Conservation (phyloP, 2,329 filamentous ascomycete genomes). For the Fusarium pseudoanthophilum region DNA sequence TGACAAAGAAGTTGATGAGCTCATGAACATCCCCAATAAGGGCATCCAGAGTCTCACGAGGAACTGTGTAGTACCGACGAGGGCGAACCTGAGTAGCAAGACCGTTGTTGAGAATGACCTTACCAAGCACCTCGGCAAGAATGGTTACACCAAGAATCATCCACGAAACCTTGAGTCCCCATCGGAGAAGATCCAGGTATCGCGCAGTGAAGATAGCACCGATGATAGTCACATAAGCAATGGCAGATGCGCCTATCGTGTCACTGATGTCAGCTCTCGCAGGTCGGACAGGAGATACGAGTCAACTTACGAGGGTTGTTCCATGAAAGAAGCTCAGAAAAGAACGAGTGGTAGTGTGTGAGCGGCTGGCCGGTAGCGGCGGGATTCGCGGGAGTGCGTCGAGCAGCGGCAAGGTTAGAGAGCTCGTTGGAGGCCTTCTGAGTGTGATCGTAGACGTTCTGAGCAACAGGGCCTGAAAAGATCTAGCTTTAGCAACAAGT, state of each 20-base stretch:
- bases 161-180: slow-evolving; percentile 72
- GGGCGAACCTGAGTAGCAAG: slow-evolving; percentile 74
- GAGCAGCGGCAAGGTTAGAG: slow-evolving; percentile 66
- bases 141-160: slow-evolving; percentile 70
- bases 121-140: slow-evolving; percentile 69
- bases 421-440: slow-evolving; percentile 67
- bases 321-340: slow-evolving; percentile 76
- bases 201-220: slow-evolving; percentile 70
- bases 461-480: slow-evolving; percentile 65
- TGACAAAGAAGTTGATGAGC: slow-evolving; percentile 77
- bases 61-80: slow-evolving; percentile 73
- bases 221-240: slow-evolving; percentile 70
- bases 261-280: slow-evolving; percentile 28
- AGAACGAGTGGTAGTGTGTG: slow-evolving; percentile 78
- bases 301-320: slow-evolving; percentile 69
- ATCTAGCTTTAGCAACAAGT: slow-evolving; percentile 22
- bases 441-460: slow-evolving; percentile 67
- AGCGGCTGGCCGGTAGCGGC: slow-evolving; percentile 71
- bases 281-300: background rate
- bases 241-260: slow-evolving; percentile 67
- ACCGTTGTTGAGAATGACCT: slow-evolving; percentile 69
- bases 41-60: slow-evolving; percentile 69
- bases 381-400: slow-evolving; percentile 63
- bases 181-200: slow-evolving; percentile 74
- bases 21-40: slow-evolving; percentile 73